Conservation (phyloP, 352 stramenopile species). For the Phytophthora tentaculata region DNA sequence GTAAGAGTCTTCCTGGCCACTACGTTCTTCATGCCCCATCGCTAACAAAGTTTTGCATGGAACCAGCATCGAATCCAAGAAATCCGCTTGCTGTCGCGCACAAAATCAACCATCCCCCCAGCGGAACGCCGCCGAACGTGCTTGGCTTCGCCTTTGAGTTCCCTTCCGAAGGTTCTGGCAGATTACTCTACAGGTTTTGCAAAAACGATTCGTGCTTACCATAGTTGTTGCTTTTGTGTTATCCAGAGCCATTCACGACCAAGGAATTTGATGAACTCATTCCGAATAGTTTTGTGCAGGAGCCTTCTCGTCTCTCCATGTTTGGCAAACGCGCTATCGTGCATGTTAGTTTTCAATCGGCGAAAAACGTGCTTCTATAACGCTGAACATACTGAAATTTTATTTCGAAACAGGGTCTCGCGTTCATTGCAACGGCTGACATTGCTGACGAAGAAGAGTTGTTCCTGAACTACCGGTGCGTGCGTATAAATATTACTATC, state of each 20-base stretch:
- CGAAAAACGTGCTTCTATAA: background rate
- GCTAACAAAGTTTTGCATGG: conserved; percentile 14
- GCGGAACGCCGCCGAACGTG: conserved; percentile 72
- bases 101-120: conserved; percentile 88
- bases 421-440: conserved; percentile 79
- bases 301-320: conserved; percentile 82
- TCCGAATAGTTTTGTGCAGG: conserved; percentile 83
- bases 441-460: conserved; percentile 84
- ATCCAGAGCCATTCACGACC: conserved; percentile 69
- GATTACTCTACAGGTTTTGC: background rate
- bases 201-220: background rate
- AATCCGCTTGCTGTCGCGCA: conserved; percentile 82
- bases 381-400: background rate
- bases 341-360: conserved; percentile 54
- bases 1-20: conserved; percentile 37
- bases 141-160: conserved; percentile 88
- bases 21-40: background rate
- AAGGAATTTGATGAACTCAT: conserved; percentile 72
- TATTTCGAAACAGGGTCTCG: conserved; percentile 51
- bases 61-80: conserved; percentile 54
- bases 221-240: background rate
- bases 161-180: conserved; percentile 57
- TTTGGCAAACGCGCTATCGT: conserved; percentile 86
- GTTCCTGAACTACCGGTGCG: conserved; percentile 84
- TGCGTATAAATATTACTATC: conserved; percentile 6